These are phyloP conservation scores for Cercospora zeae-maydis DNA, from an alignment of 2,329 filamentous ascomycete genomes.

Conservation along the genomic window DNA sequence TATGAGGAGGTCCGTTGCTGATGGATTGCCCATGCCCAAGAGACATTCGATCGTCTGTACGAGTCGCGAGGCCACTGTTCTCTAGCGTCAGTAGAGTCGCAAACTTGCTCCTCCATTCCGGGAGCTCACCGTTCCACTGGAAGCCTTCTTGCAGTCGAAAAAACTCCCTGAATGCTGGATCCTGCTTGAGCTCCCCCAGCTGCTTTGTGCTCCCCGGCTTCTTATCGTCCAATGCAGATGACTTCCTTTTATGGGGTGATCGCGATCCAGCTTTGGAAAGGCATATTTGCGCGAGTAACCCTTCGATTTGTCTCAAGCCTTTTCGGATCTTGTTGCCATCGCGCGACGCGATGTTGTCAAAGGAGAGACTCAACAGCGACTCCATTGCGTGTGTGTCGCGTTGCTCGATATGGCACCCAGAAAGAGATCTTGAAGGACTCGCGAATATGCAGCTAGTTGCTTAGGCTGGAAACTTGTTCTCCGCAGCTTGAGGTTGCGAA, in stretches of 20 bases:
- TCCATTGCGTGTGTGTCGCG: conserved; percentile 61
- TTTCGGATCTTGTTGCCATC: conserved; percentile 88
- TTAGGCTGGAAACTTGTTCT: conserved; percentile 7
- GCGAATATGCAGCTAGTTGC: conserved; percentile 21
- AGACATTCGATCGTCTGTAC: conserved; percentile 82
- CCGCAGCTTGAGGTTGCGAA: conserved; percentile 4
- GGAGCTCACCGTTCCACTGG: conserved; percentile 75
- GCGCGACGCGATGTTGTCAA: conserved; percentile 93
- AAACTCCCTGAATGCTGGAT: conserved; percentile 91
- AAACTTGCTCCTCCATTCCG: not conserved
- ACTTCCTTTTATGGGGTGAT: conserved; percentile 41
- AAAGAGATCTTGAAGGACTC: conserved; percentile 5
- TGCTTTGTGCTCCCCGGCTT: conserved; percentile 48
- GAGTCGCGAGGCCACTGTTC: conserved; percentile 71
- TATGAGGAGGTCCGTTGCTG: conserved; percentile 83
- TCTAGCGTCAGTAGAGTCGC: conserved; percentile 12
- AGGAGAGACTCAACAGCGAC: conserved; percentile 83
- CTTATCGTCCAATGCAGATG: conserved; percentile 33
- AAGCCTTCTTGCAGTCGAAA: conserved; percentile 96
- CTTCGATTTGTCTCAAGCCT: conserved; percentile 89
- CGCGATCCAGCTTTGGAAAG: conserved; percentile 54
- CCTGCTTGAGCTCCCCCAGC: conserved; percentile 67
- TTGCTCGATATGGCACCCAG: conserved; percentile 16
- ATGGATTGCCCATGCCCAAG: conserved; percentile 75
- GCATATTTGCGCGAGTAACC: conserved; percentile 89